phyloP scores from a whole-genome alignment of 495 filamentous ascomycete species.

The Neurospora tetrasperma region DNA sequence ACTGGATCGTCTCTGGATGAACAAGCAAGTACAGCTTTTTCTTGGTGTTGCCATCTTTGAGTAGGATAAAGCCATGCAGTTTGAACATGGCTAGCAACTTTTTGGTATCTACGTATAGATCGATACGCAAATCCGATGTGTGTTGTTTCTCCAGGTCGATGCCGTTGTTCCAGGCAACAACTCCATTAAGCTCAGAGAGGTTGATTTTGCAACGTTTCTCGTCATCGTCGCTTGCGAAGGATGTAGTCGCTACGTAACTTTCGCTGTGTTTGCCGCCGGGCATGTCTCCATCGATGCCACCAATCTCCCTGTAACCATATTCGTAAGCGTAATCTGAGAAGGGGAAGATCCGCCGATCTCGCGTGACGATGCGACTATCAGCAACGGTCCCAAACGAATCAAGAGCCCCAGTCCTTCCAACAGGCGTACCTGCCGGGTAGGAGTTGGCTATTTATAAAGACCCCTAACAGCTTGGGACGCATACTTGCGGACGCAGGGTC shows the following conservation, averaged over 20 bases:
- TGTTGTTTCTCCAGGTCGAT: neutral
- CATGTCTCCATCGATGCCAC: neutral
- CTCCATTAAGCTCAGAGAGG: neutral
- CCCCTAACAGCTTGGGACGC: neutral
- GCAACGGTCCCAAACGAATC: neutral
- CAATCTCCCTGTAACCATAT: neutral
- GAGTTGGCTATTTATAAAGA: neutral
- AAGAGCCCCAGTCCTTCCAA: neutral
- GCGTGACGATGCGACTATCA: neutral
- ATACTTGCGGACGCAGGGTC: neutral
- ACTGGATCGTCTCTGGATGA: slow-evolving; percentile 1
- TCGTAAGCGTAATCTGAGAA: neutral
- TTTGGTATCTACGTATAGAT: neutral
- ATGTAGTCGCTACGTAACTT: neutral
- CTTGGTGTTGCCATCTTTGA: neutral
- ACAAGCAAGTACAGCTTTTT: neutral
- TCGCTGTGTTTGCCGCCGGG: neutral
- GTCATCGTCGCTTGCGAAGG: neutral
- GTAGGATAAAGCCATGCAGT: neutral
- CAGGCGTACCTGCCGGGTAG: neutral
- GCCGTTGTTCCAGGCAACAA: neutral
- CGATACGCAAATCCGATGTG: neutral
- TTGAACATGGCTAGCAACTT: neutral
- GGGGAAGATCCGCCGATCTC: neutral
- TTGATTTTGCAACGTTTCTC: neutral